These are phyloP conservation scores for Hanseniaspora occidentalis DNA, from an alignment of 805 yeast species.

Conservation along the genomic window DNA sequence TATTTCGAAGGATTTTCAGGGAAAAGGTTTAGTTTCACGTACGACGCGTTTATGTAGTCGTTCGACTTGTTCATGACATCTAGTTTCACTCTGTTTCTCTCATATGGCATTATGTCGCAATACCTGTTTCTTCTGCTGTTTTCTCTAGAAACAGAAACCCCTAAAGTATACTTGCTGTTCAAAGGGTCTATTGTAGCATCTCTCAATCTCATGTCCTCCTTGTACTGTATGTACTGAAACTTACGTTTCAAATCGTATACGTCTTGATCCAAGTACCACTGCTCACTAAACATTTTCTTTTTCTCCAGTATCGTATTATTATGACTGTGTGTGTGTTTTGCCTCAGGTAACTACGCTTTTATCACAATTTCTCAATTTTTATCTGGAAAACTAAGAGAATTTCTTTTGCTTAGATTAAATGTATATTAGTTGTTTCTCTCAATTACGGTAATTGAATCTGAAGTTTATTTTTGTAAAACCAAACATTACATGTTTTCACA, in stretches of 20 bases:
- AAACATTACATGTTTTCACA: no score
- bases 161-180: slow-evolving; percentile 21
- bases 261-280: slow-evolving; percentile 19
- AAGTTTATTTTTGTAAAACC: no score
- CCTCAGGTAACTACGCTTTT: no score
- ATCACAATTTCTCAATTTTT: no score
- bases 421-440: no score
- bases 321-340: no score
- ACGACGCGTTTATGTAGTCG: slow-evolving; percentile 82
- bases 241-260: slow-evolving; percentile 16
- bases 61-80: slow-evolving; percentile 16
- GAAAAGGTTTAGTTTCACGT: slow-evolving; percentile 28
- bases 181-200: slow-evolving; percentile 23
- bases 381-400: no score
- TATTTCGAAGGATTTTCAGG: slow-evolving; percentile 18
- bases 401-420: no score
- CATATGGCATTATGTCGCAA: slow-evolving; percentile 53
- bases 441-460: no score
- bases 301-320: no score
- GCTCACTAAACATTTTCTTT: no score
- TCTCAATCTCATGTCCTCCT: slow-evolving; percentile 27
- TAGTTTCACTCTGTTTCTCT: slow-evolving; percentile 40
- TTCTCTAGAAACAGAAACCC: slow-evolving; percentile 13
- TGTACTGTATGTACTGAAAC: slow-evolving; percentile 23
- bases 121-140: slow-evolving; percentile 42